phyloP scores from a whole-genome alignment of 257 asterid genomes.

The Phtheirospermum japonicum region DNA sequence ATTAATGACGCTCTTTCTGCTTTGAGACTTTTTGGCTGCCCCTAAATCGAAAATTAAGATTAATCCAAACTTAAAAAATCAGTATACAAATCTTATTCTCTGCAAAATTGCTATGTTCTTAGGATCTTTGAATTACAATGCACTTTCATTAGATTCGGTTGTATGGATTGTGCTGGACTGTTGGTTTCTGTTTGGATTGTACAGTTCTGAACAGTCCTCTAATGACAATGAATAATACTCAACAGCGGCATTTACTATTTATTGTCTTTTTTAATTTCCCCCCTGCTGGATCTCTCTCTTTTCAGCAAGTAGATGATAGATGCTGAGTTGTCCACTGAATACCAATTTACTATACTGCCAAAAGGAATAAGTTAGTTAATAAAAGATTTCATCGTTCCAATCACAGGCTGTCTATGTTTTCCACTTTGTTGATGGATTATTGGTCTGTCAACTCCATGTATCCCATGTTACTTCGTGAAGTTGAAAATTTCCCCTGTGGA shows the following conservation, averaged over 20 bases:
- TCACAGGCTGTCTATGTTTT: background rate
- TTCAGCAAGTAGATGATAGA: background rate
- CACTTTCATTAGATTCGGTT: slow-evolving; percentile 4
- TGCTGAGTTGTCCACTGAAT: slow-evolving; percentile 6
- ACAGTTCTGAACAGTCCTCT: background rate
- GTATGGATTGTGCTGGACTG: slow-evolving; percentile 5
- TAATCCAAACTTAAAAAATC: slow-evolving; percentile 13
- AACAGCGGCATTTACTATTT: background rate
- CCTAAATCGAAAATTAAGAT: background rate
- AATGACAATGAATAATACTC: slow-evolving; percentile 11
- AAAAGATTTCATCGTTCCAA: slow-evolving; percentile 6
- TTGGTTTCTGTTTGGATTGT: background rate
- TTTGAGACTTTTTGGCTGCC: background rate
- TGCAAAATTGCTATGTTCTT: slow-evolving; percentile 15
- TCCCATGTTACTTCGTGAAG: slow-evolving; percentile 4
- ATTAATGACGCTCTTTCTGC: background rate
- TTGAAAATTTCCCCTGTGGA: background rate
- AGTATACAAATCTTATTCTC: background rate
- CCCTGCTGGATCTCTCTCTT: background rate
- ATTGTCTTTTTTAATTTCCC: slow-evolving; percentile 1
- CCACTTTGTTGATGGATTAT: slow-evolving; percentile 20
- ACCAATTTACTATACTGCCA: slow-evolving; percentile 12
- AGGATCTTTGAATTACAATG: slow-evolving; percentile 18
- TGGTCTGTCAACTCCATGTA: slow-evolving; percentile 24
- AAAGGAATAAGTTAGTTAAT: background rate